Percentiles rank a stretch among this genome's conserved stretches.
Conservation (phyloP, 257 asterid species). For the Primulina eburnea region DNA sequence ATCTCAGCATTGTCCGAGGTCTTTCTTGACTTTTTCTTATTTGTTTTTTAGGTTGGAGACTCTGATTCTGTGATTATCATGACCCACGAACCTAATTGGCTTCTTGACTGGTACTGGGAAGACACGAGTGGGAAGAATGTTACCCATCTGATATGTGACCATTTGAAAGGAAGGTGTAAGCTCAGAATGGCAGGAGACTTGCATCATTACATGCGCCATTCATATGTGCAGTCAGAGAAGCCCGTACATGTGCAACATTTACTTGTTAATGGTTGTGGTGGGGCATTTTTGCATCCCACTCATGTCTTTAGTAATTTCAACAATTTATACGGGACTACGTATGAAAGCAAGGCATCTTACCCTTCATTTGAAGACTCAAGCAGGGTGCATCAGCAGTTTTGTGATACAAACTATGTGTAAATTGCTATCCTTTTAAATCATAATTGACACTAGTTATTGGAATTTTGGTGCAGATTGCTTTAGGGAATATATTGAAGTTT, state of each 20-base stretch:
- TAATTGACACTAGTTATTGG: conserved; percentile 7
- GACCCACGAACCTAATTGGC: conserved; percentile 99
- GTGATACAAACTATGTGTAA: conserved; percentile 8
- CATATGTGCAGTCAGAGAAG: conserved; percentile 69
- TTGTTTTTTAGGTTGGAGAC: conserved; percentile 59
- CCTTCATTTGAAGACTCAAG: conserved; percentile 97
- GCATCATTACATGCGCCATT: conserved; percentile 99
- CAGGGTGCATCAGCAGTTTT: conserved; percentile 52
- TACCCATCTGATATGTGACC: conserved; percentile 73
- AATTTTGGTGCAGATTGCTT: conserved; percentile 74
- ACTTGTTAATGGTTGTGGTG: conserved; percentile 98
- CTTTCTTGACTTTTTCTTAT: not conserved
- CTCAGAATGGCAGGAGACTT: conserved; percentile 93
- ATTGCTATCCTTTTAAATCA: conserved; percentile 14
- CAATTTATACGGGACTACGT: conserved; percentile 52
- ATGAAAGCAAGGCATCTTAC: conserved; percentile 83
- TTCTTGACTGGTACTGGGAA: conserved; percentile 90
- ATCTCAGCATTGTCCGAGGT: not conserved
- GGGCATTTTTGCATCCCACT: conserved; percentile 98
- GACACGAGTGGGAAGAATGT: conserved; percentile 76
- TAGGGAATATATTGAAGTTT: conserved; percentile 94
- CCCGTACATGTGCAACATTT: conserved; percentile 83
- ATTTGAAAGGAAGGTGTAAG: conserved; percentile 81
- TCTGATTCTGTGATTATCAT: conserved; percentile 84
- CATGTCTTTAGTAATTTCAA: conserved; percentile 82